Conservation (phyloP, 2,329 filamentous ascomycete species). For the Pseudogymnoascus destructans region DNA sequence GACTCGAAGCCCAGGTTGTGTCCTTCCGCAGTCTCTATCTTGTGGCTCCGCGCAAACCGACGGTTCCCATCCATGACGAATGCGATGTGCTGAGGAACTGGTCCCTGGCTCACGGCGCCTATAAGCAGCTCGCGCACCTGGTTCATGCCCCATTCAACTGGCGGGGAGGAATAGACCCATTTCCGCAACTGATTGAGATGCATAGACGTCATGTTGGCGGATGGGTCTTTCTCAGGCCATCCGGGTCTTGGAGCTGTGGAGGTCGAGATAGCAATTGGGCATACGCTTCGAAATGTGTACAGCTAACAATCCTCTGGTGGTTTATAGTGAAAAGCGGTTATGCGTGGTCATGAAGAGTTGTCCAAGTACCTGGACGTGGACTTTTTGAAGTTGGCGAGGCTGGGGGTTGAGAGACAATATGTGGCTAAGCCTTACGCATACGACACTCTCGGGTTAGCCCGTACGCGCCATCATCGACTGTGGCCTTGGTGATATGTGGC, state of each 20-base stretch:
- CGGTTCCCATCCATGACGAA: conserved; percentile 99
- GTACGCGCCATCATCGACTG: conserved; percentile 2
- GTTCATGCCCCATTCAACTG: conserved; percentile 76
- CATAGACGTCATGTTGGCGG: conserved; percentile 33
- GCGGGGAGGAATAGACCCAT: conserved; percentile 80
- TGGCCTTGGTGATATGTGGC: conserved; percentile 1
- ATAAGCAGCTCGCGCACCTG: conserved; percentile 75
- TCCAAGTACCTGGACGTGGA: not conserved
- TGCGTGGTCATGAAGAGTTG: not conserved
- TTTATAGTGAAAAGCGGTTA: not conserved
- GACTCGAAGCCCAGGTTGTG: conserved; percentile 95
- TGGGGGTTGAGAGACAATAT: not conserved
- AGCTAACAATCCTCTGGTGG: not conserved
- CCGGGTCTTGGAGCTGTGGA: not conserved
- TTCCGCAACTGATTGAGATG: conserved; percentile 48
- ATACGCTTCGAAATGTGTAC: not conserved
- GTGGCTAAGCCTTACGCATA: conserved; percentile 9
- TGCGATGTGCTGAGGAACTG: conserved; percentile 89
- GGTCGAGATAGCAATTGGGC: not conserved
- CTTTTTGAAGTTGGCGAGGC: conserved; percentile 9
- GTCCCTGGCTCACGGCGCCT: conserved; percentile 76
- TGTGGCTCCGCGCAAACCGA: conserved; percentile 76
- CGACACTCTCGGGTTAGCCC: conserved; percentile 1
- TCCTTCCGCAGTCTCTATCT: conserved; percentile 93
- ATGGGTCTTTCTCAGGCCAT: not conserved